Base-by-base conservation (phyloP, 768 basidiomycete species). In the Xerocomellus intermedius region DNA sequence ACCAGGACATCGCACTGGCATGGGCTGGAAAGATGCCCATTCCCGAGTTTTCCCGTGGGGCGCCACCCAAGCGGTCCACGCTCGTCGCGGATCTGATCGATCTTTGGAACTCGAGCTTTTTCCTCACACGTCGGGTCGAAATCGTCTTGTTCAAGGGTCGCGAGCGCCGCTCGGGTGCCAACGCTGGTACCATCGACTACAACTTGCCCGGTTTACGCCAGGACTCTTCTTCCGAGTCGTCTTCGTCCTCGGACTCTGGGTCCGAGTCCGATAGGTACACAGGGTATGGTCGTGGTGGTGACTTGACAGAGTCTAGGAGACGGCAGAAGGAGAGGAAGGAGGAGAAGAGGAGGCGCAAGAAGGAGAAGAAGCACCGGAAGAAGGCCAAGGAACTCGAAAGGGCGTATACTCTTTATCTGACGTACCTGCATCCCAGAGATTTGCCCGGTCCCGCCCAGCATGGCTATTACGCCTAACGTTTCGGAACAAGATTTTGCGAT, bases 21-120 rank as follows among this genome's bases (percentile, higher is more conserved):
- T 94, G 91, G 91, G 77, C 80, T 17, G 87, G 86, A n/a, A 82
- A 81, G 56, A 77, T 91, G 52, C 89, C 89, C 3, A 79, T 87
- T 26, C 80, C 84, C 2, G 77, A 77, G 17, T 68, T 79, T 42
- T 65, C 75, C 36, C 74, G 71, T 44, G 82, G 82, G 17, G 75
- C 75, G 53, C 66, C 77, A 28, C 82, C 84, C 12, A 83, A 80
- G 62, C 81, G 83, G 14, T 79, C 87, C 22, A 75, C 72, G 12
- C 75, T 91, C 43, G 72, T 82, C 12, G 82, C 81, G n/a, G 87
- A 90, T 65, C 77, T 93, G 30, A 74, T 93, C 59, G 83, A 91
- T 57, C 73, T 88, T 28, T 94, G 91, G 91, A 93, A 93, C 67
- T 67, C 73, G 30, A 82, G 81, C 9, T 94, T 91, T 73, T 91